Percentiles rank a stretch among this genome's conserved stretches.
Conservation (phyloP, 768 basidiomycete species). For the Dacryopinax primogenitus region DNA sequence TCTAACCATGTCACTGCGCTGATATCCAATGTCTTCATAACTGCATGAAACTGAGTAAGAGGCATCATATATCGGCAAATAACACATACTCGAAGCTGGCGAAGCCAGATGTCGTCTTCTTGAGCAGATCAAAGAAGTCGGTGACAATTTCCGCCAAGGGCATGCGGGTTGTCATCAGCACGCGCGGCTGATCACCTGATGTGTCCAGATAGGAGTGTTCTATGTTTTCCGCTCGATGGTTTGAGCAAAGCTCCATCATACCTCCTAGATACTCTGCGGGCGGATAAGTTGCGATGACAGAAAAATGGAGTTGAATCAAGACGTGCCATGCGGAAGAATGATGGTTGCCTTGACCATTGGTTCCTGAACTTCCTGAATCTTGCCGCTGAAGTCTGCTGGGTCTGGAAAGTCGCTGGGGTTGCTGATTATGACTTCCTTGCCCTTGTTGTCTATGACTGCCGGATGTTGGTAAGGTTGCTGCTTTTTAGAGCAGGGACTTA, state of each 20-base stretch:
- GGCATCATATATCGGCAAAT: background rate
- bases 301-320: background rate
- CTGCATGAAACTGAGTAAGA: slow-evolving; percentile 33
- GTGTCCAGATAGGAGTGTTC: slow-evolving; percentile 73
- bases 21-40: slow-evolving; percentile 90
- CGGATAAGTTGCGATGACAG: slow-evolving; percentile 9
- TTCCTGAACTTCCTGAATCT: slow-evolving; percentile 70
- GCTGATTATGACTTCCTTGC: slow-evolving; percentile 52
- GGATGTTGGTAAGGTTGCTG: slow-evolving; percentile 20
- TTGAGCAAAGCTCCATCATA: slow-evolving; percentile 89
- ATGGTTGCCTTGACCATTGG: slow-evolving; percentile 89
- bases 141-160: slow-evolving; percentile 89
- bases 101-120: slow-evolving; percentile 82
- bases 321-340: slow-evolving; percentile 78
- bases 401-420: slow-evolving; percentile 97
- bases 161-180: slow-evolving; percentile 70
- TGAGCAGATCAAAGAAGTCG: slow-evolving; percentile 89
- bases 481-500: slow-evolving; percentile 40
- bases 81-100: slow-evolving; percentile 74
- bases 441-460: slow-evolving; percentile 60
- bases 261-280: slow-evolving; percentile 74
- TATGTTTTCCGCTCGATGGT: slow-evolving; percentile 68
- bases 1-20: slow-evolving; percentile 69
- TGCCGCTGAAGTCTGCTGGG: slow-evolving; percentile 39
- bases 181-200: slow-evolving; percentile 40